These are phyloP conservation scores for Gastrolobium bilobum DNA, from an alignment of 306 rosid genomes.

Conservation along the genomic window DNA sequence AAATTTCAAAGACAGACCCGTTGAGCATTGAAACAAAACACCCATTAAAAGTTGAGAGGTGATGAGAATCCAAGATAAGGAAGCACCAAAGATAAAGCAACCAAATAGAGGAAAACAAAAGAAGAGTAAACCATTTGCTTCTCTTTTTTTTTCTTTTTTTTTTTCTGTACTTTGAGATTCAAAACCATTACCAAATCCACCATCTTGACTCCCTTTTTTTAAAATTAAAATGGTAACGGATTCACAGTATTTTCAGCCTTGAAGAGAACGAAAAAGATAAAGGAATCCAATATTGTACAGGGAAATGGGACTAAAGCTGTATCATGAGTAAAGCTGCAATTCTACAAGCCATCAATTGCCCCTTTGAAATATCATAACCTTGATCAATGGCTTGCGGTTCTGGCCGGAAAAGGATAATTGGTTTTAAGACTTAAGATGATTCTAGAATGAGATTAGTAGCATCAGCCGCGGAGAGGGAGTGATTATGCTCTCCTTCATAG, in stretches of 20 bases:
- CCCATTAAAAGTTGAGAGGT: constrained; percentile 33
- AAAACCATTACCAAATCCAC: constrained; percentile 79
- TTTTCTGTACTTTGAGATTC: constrained; percentile 40
- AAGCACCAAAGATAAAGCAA: constrained; percentile 42
- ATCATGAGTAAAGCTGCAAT: constrained; percentile 40
- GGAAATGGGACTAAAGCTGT: constrained; percentile 54
- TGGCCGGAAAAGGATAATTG: background rate
- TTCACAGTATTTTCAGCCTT: constrained; percentile 50
- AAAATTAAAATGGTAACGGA: constrained; percentile 47
- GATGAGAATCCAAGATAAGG: constrained; percentile 60
- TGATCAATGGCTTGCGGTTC: background rate
- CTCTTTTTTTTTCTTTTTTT: constrained; percentile 21
- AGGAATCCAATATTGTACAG: constrained; percentile 64
- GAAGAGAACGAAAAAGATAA: constrained; percentile 39
- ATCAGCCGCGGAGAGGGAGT: constrained; percentile 73
- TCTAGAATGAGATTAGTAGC: constrained; percentile 83
- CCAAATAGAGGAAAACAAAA: constrained; percentile 2
- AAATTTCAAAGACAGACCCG: constrained; percentile 41
- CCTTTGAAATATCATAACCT: constrained; percentile 30
- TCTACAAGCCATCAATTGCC: constrained; percentile 46
- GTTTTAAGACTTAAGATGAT: constrained; percentile 67
- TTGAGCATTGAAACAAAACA: constrained; percentile 30
- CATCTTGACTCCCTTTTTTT: constrained; percentile 45
- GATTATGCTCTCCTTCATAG: constrained; percentile 95
- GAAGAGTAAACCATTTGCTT: constrained; percentile 18